Evolutionary conservation across 148 eudicot species (phyloP).

Genomic region (Rhododendron griersonianum): DNA sequence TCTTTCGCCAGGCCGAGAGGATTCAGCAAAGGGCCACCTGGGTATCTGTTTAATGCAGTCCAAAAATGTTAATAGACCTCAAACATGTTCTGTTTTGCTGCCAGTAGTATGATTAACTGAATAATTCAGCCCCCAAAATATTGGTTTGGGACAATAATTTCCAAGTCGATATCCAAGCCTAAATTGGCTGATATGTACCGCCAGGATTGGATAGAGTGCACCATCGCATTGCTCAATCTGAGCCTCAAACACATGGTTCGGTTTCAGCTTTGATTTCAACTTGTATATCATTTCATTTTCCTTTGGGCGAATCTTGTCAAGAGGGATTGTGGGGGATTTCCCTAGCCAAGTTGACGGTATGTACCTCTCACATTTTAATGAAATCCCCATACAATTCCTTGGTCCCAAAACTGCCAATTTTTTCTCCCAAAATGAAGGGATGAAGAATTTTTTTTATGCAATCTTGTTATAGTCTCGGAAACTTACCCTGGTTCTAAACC

Average conservation of each 20-base stretch:
- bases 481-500: slow-evolving; percentile 85
- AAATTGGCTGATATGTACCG: not conserved
- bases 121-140: not conserved
- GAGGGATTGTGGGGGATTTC: not conserved
- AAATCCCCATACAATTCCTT: not conserved
- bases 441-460: not conserved
- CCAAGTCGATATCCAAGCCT: not conserved
- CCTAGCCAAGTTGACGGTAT: not conserved
- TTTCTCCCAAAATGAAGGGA: not conserved
- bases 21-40: slow-evolving; percentile 80
- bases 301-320: not conserved
- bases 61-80: not conserved
- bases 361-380: not conserved
- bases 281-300: not conserved
- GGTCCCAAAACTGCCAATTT: not conserved
- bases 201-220: not conserved
- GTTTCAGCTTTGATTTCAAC: not conserved
- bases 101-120: not conserved
- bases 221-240: no score
- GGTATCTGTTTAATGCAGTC: slow-evolving; percentile 45
- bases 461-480: not conserved
- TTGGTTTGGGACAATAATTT: not conserved
- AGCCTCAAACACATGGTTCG: not conserved
- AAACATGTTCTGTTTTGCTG: not conserved
- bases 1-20: slow-evolving; percentile 91